These are phyloP conservation scores for Coffea canephora DNA, from an alignment of 257 asterid genomes.

Conservation along the genomic window DNA sequence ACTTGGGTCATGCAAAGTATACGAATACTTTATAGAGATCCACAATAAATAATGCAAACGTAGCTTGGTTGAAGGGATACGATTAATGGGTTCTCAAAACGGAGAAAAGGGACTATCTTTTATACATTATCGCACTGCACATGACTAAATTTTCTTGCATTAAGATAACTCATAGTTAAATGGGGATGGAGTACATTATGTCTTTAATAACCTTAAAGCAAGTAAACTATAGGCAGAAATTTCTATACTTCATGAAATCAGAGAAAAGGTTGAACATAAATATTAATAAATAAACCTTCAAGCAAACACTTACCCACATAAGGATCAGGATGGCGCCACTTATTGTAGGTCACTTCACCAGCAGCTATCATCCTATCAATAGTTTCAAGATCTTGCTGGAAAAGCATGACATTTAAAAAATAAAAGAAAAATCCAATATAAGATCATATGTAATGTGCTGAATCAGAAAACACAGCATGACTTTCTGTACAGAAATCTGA, in stretches of 20 bases:
- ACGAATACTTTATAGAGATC: too few species aligned
- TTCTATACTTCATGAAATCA: too few species aligned
- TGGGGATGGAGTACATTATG: not conserved
- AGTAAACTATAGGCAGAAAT: not conserved
- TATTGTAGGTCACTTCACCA: constrained; percentile 68
- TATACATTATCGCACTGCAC: not conserved
- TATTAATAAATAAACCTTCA: not conserved
- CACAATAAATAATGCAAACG: not conserved
- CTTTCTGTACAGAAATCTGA: not conserved
- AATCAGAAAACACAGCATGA: not conserved
- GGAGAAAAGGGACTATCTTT: not conserved
- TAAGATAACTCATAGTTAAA: not conserved
- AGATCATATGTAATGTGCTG: not conserved
- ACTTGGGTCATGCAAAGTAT: not conserved
- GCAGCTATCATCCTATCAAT: constrained; percentile 73
- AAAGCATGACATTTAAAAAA: not conserved
- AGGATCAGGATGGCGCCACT: constrained; percentile 97
- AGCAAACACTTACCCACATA: constrained; percentile 59
- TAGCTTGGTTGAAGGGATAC: not conserved
- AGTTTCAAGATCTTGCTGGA: constrained; percentile 80
- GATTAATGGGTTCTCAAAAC: not conserved
- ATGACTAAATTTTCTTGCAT: not conserved
- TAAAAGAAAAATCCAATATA: constrained; percentile 10
- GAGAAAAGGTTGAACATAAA: not conserved
- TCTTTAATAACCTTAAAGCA: not conserved